Evolutionary conservation across 202 grass and related monocot species (phyloP).

Genomic region (Schoenoplectus triqueter): DNA sequence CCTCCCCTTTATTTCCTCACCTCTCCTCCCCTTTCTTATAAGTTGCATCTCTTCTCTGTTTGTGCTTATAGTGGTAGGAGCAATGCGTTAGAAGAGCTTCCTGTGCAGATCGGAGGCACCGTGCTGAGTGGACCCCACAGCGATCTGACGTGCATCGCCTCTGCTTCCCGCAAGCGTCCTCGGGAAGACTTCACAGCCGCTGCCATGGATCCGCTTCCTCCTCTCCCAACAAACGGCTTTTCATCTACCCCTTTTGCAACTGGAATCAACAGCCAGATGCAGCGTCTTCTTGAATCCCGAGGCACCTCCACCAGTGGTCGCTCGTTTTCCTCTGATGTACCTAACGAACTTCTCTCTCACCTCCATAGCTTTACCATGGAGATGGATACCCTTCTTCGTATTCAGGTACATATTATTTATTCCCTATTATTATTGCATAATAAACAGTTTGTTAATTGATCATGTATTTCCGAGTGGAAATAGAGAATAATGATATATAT

Average conservation of each 20-base stretch:
- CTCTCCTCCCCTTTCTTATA: neutral
- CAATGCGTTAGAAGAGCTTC: conserved; percentile 20
- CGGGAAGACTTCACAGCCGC: neutral
- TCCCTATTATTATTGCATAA: neutral
- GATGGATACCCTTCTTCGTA: conserved; percentile 26
- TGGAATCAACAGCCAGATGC: conserved; percentile 11
- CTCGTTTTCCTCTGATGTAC: neutral
- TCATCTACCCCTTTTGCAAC: neutral
- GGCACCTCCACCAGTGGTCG: conserved; percentile 27
- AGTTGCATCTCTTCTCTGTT: conserved; percentile 32
- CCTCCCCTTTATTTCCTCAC: conserved; percentile 9
- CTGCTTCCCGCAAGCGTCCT: neutral
- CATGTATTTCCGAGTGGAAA: too few species aligned
- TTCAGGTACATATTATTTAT: conserved; percentile 7
- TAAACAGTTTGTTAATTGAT: neutral
- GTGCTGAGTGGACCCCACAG: conserved; percentile 48
- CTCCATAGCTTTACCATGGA: conserved; percentile 44
- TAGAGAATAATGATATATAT: neutral
- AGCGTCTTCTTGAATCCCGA: neutral
- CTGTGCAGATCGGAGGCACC: conserved; percentile 23
- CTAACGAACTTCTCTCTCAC: conserved; percentile 43
- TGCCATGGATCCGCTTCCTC: neutral
- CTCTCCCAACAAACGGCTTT: neutral
- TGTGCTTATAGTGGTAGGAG: neutral
- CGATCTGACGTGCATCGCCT: conserved; percentile 46